Evolutionary conservation across 2,329 filamentous ascomycete genomes (phyloP), one percentile per base, ranked within the genome.

Genomic region (Xenosphaeropsis pyriputrescens): DNA sequence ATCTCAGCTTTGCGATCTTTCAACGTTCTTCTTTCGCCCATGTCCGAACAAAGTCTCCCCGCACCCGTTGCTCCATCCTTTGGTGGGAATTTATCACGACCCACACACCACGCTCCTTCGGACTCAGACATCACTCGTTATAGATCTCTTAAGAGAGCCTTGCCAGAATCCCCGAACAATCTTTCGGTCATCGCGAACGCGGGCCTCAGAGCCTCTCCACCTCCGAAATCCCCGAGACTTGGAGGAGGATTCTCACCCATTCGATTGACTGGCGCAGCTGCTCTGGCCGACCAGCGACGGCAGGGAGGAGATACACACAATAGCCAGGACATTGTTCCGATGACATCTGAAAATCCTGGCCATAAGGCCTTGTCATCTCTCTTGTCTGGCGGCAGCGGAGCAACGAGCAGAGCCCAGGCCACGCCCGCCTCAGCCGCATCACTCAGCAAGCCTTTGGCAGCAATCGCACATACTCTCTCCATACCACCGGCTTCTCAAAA

Each of bases 381-480:
- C 35, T 64, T 75, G 59, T 67, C 70, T 29, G 65, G 65, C 33
- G 64, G 59, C 39, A 62, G 64, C 17, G 64, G 71, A 53, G 59
- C 61, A 16, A 68, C 75, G 60, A 74, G 68, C 52, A 69, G 68
- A 41, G 59, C 68, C n/a, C 59, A 65, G 39, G 70, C 75, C 53
- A 64, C 62, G 44, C 63, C 67, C 2, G 33, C 43, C 18, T 46
- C 49, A 14, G 47, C 47, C 14, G 49, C 44, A 15, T 37, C 42
- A n/a, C 48, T 54, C 45, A 53, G 51, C 15, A 49, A 54, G 22
- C 51, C 49, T 6, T 45, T 55, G 44, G 47, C 51, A 12, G 43
- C 40, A 9, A 50, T 45, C 26, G 49, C 49, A 26, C 53, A 49
- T 39, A 47, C 50, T 5, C 48, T 55, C n/a, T 45, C 50, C 6